Conservation (phyloP, 2,329 filamentous ascomycete genomes). For the Allantophomopsis lycopodina region DNA sequence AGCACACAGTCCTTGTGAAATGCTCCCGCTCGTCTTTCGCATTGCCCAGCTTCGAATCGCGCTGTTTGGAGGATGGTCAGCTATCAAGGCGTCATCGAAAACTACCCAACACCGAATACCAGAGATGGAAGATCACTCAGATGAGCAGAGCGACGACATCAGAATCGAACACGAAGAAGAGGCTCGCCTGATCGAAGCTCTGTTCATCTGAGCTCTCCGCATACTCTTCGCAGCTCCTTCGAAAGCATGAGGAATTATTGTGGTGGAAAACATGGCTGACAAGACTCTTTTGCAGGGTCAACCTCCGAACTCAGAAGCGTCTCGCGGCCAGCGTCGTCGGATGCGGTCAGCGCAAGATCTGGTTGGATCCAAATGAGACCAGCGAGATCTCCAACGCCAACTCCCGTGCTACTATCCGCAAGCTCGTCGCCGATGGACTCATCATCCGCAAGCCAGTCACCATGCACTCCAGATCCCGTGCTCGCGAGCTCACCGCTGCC, state of each 20-base stretch:
- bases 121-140: too few relatives aligned
- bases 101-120: too few relatives aligned
- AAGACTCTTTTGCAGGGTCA: constrained; percentile 58
- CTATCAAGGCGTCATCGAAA: constrained; percentile 39
- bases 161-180: background rate
- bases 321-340: constrained; percentile 96
- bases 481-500: constrained; percentile 87
- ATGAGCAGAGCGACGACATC: too few relatives aligned
- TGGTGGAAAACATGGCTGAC: constrained; percentile 7
- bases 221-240: too few relatives aligned
- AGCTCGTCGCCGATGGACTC: constrained; percentile 98
- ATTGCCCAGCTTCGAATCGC: constrained; percentile 19
- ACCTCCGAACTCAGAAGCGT: constrained; percentile 99
- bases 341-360: constrained; percentile 99
- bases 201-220: background rate
- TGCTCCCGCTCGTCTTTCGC: background rate
- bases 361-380: constrained; percentile 99
- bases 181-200: background rate
- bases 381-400: constrained; percentile 99
- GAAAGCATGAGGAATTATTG: too few relatives aligned
- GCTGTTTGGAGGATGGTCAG: constrained; percentile 64
- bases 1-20: constrained; percentile 5
- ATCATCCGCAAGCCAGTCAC: constrained; percentile 99
- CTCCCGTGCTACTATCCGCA: constrained; percentile 99
- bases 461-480: constrained; percentile 97